These are phyloP conservation scores for Pseudomassariella vexata DNA, from an alignment of 2,329 filamentous ascomycete species.

Conservation along the genomic window DNA sequence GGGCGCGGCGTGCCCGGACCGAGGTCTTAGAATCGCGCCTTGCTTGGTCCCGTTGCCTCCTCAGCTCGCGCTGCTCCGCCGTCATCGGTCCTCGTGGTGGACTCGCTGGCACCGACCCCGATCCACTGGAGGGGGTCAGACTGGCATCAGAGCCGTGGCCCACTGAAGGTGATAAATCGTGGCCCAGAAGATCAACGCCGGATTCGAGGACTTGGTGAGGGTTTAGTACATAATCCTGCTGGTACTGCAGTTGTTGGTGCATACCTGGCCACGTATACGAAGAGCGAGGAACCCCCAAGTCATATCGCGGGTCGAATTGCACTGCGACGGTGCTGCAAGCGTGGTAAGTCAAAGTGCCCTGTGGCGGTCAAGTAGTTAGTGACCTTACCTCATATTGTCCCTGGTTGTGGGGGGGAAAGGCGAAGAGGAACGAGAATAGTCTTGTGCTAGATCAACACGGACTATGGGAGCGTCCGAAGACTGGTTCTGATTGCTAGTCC, in stretches of 20 bases:
- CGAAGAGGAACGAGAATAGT: conserved; percentile 17
- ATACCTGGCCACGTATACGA: conserved; percentile 46
- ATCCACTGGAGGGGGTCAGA: conserved; percentile 42
- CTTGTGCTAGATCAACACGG: conserved; percentile 26
- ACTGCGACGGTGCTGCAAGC: conserved; percentile 42
- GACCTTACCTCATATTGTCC: conserved; percentile 31
- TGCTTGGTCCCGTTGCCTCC: conserved; percentile 53
- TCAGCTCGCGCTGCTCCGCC: conserved; percentile 56
- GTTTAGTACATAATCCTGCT: conserved; percentile 4
- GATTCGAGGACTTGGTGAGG: conserved; percentile 25
- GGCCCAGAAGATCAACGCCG: conserved; percentile 31
- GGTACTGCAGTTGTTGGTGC: conserved; percentile 13
- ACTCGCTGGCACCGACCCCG: conserved; percentile 52
- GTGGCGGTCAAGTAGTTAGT: not conserved
- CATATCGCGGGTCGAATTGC: conserved; percentile 43
- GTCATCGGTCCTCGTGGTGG: conserved; percentile 49
- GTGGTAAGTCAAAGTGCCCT: conserved; percentile 8
- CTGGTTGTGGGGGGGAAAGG: conserved; percentile 11
- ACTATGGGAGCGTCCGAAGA: conserved; percentile 20
- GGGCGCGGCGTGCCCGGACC: conserved; percentile 43
- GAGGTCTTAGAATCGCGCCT: conserved; percentile 53
- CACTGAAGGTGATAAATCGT: conserved; percentile 42
- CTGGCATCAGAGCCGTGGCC: conserved; percentile 41
- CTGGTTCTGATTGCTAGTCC: conserved; percentile 14
- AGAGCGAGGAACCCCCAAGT: conserved; percentile 42